Evolutionary conservation across 1,284 basidiomycete species (phyloP).

Genomic region (Puccinia novopanici): DNA sequence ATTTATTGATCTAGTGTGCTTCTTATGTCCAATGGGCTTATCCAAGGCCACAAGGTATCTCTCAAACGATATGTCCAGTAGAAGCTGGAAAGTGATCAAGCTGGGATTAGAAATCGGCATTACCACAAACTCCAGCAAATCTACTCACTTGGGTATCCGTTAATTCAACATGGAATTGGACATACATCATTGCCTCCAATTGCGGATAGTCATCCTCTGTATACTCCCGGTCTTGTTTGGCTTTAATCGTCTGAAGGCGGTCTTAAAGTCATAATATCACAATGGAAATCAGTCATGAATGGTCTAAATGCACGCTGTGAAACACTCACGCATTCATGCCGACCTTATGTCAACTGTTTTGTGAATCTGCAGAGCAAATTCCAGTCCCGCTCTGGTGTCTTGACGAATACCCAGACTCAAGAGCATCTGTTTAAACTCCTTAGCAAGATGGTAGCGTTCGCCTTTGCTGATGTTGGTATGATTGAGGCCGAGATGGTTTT

Average conservation of each 20-base stretch:
- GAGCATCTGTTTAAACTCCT: too few species aligned
- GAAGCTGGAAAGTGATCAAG: slow-evolving; percentile 66
- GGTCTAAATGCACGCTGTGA: neutral
- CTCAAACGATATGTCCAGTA: slow-evolving; percentile 82
- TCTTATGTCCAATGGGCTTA: slow-evolving; percentile 59
- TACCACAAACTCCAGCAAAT: neutral
- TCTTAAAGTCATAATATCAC: slow-evolving; percentile 61
- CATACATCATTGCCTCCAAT: slow-evolving; percentile 94
- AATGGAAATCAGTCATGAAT: slow-evolving; percentile 2
- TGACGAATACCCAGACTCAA: slow-evolving; percentile 97
- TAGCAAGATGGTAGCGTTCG: too few species aligned
- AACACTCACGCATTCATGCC: slow-evolving; percentile 78
- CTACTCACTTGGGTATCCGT: slow-evolving; percentile 79
- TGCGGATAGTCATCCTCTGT: slow-evolving; percentile 83
- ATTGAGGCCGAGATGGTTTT: too few species aligned
- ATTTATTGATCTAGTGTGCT: slow-evolving; percentile 87
- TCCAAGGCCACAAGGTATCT: slow-evolving; percentile 77
- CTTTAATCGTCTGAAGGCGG: slow-evolving; percentile 75
- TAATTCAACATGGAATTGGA: slow-evolving; percentile 80
- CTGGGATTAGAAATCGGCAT: neutral
- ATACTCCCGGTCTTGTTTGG: slow-evolving; percentile 84
- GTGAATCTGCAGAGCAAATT: slow-evolving; percentile 87
- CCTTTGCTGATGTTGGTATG: too few species aligned
- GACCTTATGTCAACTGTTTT: slow-evolving; percentile 93
- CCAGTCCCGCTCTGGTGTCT: slow-evolving; percentile 90